Evolutionary conservation across 228 moss, liverwort and hornwort genomes (phyloP).

Genomic region (Sphagnum fallax): DNA sequence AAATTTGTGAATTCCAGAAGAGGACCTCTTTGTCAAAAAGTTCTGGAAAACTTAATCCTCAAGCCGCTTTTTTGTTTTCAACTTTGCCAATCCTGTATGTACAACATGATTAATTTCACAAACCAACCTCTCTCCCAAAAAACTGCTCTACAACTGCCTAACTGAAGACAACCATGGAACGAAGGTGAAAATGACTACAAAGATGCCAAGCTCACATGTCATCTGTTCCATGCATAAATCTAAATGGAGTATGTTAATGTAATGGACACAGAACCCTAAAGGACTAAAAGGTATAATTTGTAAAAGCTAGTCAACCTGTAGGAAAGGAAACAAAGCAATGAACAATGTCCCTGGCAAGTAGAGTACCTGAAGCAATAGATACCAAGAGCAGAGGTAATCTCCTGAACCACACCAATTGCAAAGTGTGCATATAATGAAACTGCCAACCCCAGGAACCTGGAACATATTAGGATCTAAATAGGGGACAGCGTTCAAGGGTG

Average conservation of each 20-base stretch:
- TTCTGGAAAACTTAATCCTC: constrained; percentile 7
- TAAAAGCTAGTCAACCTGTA: constrained; percentile 8
- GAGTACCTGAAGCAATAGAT: constrained; percentile 94
- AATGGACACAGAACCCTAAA: background rate
- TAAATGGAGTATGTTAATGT: background rate
- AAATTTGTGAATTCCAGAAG: too few species aligned
- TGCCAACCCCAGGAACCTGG: constrained; percentile 16
- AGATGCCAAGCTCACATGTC: too few species aligned
- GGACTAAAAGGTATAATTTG: background rate
- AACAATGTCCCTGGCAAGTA: background rate
- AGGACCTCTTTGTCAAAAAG: too few species aligned
- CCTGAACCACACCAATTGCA: constrained; percentile 64
- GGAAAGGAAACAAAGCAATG: background rate
- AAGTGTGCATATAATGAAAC: constrained; percentile 76
- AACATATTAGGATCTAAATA: background rate
- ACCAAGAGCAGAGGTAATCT: constrained; percentile 77
- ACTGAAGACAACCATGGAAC: background rate
- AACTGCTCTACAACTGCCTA: background rate
- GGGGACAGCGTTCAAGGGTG: too few species aligned
- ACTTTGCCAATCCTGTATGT: constrained; percentile 75
- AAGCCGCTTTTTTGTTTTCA: constrained; percentile 62
- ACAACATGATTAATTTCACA: constrained; percentile 3
- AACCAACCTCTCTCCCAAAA: background rate
- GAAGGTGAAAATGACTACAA: background rate
- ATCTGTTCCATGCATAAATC: background rate